Base-by-base conservation (phyloP, 2,329 filamentous ascomycete species). In the Chaetomium globosum region DNA sequence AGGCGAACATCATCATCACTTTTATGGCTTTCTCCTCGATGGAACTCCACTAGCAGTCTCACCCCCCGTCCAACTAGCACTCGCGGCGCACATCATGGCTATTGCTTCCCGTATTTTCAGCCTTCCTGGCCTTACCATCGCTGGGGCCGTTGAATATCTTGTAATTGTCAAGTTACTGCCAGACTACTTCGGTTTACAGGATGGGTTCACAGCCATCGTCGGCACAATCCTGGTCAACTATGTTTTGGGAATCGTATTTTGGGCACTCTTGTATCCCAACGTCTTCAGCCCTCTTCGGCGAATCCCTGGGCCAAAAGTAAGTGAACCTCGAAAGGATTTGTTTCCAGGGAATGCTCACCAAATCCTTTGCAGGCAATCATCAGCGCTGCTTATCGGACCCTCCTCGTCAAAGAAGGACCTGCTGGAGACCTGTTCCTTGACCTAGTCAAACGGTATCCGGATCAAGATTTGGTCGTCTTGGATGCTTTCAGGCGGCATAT, bases 171-270 rank as follows among this genome's bases (percentile, higher is more conserved):
- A 26, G 61, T 23, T 58, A 16, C 52, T 23, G 7, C 61, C 53
- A 30, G 53, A 63, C 12, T 58, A 57, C 30, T 36, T 36, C 30
- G 31, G 46, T 21, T n/a, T 54, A 26, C 43, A 63, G 21, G 51
- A 10, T 30, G 53, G 54, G 6, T 31, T 58, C 46, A 58, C 43
- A 13, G 26, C 53, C 2, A 23, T 52, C 7, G 53, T 23, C n/a
- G 31, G 43, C 8, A 39, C 48, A 12, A 49, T 63, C 30, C 28
- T 58, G 30, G 31, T 52, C 61, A 63, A 63, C 53, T 63, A 63
- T 58, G 61, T 23, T 43, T 63, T 58, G 48, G 61, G 61, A 12
- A 12, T 63, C 61, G 30, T 63, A 31, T 57, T 63, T 31, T 63
- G 61, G 61, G 61, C 28, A 21, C 8, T 63, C 52, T 10, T 63